These are phyloP conservation scores for Tetrapyrgos nigripes DNA, from an alignment of 1,284 basidiomycete genomes.

Conservation along the genomic window DNA sequence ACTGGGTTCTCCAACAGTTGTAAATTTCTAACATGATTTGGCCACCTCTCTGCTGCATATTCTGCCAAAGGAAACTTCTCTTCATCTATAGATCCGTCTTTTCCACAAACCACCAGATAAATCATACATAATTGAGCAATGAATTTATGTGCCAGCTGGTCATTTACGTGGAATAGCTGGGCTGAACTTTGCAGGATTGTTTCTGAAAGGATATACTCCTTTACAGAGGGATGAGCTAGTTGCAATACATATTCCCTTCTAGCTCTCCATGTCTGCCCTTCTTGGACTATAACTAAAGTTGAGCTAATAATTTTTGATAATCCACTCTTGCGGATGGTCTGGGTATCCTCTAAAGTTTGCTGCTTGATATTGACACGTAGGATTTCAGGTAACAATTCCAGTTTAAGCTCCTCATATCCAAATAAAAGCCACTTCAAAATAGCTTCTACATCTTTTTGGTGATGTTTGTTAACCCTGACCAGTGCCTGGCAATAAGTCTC, in stretches of 20 bases:
- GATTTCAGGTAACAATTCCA: neutral
- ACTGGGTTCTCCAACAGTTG: neutral
- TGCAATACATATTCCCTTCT: neutral
- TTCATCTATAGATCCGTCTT: neutral
- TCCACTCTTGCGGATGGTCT: neutral
- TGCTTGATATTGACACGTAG: neutral
- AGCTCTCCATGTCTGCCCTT: neutral
- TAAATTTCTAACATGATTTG: neutral
- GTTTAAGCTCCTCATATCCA: neutral
- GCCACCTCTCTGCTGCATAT: neutral
- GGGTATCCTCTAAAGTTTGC: neutral
- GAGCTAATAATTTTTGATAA: neutral
- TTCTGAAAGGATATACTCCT: slow-evolving; percentile 1
- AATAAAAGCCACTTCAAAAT: slow-evolving; percentile 1
- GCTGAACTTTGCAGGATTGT: neutral
- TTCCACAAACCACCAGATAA: neutral
- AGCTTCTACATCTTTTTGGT: neutral
- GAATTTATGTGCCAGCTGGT: neutral
- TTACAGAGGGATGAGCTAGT: slow-evolving; percentile 10
- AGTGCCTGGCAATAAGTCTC: neutral
- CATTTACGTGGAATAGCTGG: neutral
- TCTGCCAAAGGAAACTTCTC: neutral
- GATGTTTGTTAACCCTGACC: neutral
- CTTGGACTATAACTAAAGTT: neutral
- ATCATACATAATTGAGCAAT: slow-evolving; percentile 6